Base-by-base conservation (phyloP, 805 yeast genomes). In the Yarrowia bubula region DNA sequence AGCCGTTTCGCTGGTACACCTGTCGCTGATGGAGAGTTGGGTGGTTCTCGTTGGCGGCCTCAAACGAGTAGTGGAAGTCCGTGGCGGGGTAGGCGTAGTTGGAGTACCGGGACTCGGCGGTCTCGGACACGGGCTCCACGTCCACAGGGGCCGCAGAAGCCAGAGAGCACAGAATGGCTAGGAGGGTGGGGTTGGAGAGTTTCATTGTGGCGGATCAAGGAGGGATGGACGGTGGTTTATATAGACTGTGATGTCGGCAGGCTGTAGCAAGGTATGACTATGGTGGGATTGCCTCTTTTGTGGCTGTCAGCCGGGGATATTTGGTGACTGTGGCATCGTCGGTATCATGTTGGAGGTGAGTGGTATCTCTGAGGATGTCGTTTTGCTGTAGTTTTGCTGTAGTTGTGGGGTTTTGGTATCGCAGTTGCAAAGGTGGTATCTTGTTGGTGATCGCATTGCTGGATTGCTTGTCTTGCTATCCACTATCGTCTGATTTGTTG, bases 1-100 rank as follows among this genome's bases (percentile, higher is more conserved):
- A 18, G 35, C 58, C 58, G 58, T 51, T 51, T 51, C 58, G 58
- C 28, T 51, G 58, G 58, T 51, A 51, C 4, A 51, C 28, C 43
- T 51, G 58, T 0, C 58, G 58, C 22, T 51, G 43, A 33, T 51
- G 58, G 9, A 51, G 22, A 5, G 58, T 37, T n/a, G 58, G 58
- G 8, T 51, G 58, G 58, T 51, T 51, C 43, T 51, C 58, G 35
- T 51, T 51, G 58, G 58, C 58, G 10, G 43, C 43, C 43, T 51
- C 58, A 1, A 51, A 6, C 10, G 58, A 51, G 43, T 51, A 51
- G 18, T 51, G 58, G 43, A 22, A 51, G 43, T 51, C 58, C 10
- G 58, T 37, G 4, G 31, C 31, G 10, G 58, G 58, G n/a, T 51
- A 51, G 3, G 43, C 58, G 35, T 37, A 51, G 58, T 51, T 51